Evolutionary conservation across 2,329 filamentous ascomycete species (phyloP).

Genomic region (Akanthomyces lecanii): DNA sequence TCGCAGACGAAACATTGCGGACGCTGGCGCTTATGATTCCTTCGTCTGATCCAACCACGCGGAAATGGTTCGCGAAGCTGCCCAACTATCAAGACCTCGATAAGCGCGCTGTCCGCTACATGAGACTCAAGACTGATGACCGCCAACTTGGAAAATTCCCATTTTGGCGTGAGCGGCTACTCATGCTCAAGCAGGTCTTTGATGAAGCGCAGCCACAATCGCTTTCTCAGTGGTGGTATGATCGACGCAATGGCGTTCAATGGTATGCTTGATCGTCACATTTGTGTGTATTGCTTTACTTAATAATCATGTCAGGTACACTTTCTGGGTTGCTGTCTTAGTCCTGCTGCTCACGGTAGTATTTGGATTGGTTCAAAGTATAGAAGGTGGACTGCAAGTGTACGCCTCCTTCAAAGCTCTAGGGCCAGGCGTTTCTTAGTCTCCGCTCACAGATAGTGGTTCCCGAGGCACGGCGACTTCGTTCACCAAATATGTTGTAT

Average conservation of each 20-base stretch:
- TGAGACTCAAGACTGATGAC: slow-evolving; percentile 27
- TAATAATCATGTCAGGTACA: not conserved
- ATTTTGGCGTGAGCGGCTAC: slow-evolving; percentile 40
- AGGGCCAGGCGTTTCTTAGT: not conserved
- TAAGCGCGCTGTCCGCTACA: slow-evolving; percentile 24
- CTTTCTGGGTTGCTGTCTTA: slow-evolving; percentile 35
- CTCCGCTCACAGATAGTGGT: not conserved
- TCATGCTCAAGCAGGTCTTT: slow-evolving; percentile 39
- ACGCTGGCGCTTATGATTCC: slow-evolving; percentile 37
- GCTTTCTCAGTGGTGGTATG: slow-evolving; percentile 40
- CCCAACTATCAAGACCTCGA: slow-evolving; percentile 24
- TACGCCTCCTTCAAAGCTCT: slow-evolving; percentile 22
- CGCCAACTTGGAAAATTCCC: slow-evolving; percentile 28
- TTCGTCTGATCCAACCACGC: slow-evolving; percentile 22
- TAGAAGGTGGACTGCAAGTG: slow-evolving; percentile 40
- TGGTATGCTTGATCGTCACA: slow-evolving; percentile 38
- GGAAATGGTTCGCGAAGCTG: slow-evolving; percentile 24
- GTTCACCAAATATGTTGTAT: not conserved
- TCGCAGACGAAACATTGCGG: slow-evolving; percentile 34
- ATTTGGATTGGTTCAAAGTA: slow-evolving; percentile 38
- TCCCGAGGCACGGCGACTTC: not conserved
- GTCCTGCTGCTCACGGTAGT: slow-evolving; percentile 29
- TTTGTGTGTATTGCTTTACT: not conserved
- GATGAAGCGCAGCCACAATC: slow-evolving; percentile 34
- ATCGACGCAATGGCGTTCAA: slow-evolving; percentile 37